These are phyloP conservation scores for Pseudocercospora pini-densiflorae DNA, from an alignment of 2,329 filamentous ascomycete species.

Conservation along the genomic window DNA sequence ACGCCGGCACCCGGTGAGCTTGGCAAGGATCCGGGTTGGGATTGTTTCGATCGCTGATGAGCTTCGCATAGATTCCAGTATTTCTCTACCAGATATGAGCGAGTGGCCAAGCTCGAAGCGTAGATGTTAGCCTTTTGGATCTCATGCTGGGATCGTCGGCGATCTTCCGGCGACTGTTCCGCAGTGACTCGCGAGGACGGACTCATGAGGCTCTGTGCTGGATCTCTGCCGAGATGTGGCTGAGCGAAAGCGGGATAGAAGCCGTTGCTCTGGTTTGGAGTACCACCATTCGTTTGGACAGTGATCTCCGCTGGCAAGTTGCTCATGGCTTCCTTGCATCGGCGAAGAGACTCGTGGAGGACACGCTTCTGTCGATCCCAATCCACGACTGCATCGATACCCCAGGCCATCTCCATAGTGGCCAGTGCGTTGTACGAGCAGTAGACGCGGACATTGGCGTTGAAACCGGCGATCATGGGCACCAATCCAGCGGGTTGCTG, in stretches of 20 bases:
- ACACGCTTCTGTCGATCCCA: constrained; percentile 78
- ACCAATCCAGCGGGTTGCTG: constrained; percentile 70
- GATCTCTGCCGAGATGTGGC: constrained; percentile 31
- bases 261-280: constrained; percentile 32
- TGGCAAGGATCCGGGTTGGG: constrained; percentile 48
- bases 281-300: constrained; percentile 53
- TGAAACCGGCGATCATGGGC: constrained; percentile 79
- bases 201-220: constrained; percentile 37
- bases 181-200: constrained; percentile 36
- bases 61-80: constrained; percentile 79
- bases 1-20: constrained; percentile 39
- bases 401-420: constrained; percentile 82
- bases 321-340: constrained; percentile 70
- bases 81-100: constrained; percentile 84
- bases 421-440: constrained; percentile 78
- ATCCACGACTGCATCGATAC: constrained; percentile 73
- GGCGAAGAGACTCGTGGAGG: constrained; percentile 70
- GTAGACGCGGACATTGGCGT: constrained; percentile 77
- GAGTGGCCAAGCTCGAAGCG: constrained; percentile 76
- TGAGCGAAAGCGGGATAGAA: constrained; percentile 33
- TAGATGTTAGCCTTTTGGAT: constrained; percentile 94
- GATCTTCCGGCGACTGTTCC: constrained; percentile 44
- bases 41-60: constrained; percentile 46
- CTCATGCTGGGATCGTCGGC: constrained; percentile 70
- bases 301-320: constrained; percentile 71